Conservation (phyloP, 371 early-diverging fungal genomes). For the Neoconidiobolus thromboides region DNA sequence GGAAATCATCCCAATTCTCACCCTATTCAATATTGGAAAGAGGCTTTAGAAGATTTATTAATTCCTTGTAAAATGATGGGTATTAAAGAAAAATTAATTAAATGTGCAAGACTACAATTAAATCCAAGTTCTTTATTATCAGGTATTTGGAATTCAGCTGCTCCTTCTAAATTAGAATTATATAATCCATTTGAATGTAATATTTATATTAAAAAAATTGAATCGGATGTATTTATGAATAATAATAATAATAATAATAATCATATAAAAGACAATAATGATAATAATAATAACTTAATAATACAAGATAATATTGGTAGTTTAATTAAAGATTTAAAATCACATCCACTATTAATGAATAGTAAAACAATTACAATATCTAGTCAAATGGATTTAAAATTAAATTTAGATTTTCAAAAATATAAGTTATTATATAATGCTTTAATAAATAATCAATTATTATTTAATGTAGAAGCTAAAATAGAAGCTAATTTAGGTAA, state of each 20-base stretch:
- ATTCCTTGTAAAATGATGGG: not conserved
- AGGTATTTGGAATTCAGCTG: not conserved
- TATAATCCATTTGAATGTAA: not conserved
- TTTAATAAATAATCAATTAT: not conserved
- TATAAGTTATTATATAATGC: not conserved
- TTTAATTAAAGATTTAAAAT: not conserved
- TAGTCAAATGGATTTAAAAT: not conserved
- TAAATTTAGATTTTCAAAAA: not conserved
- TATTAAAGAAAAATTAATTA: not conserved
- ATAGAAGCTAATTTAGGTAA: not conserved
- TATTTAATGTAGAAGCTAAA: not conserved
- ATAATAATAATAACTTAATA: too few species aligned
- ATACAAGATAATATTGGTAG: not conserved
- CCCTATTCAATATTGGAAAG: not conserved
- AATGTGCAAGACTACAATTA: not conserved
- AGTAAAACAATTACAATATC: not conserved
- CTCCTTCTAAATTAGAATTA: not conserved
- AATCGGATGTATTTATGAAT: not conserved
- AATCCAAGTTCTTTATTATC: not conserved
- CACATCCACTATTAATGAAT: not conserved
- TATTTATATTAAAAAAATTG: not conserved
- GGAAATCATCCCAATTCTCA: not conserved
- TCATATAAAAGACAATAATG: too few species aligned
- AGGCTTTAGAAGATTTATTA: not conserved
- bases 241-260: not conserved